Base-by-base conservation (phyloP, 352 stramenopile genomes). In the Phytophthora constricta region DNA sequence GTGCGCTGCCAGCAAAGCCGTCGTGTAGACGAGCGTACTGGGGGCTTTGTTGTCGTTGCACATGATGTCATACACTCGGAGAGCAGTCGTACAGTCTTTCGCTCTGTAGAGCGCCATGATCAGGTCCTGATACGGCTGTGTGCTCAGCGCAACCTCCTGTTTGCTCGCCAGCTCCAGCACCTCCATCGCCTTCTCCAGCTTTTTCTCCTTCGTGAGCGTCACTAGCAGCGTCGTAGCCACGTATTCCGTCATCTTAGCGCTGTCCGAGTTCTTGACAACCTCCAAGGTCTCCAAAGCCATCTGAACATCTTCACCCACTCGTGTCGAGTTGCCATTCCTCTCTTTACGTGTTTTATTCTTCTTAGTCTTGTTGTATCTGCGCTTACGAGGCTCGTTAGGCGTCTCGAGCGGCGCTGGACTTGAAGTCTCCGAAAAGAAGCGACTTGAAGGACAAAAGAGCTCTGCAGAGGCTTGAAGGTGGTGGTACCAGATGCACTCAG, bases 1-100 rank as follows among this genome's bases (percentile, higher is more conserved):
- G 26, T 65, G 54, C 9, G 55, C 55, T 17, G 55, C 42, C 37
- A 65, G 48, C 55, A 70, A n/a, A 23, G 55, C 55, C 10, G 62
- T 82, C 51, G 83, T 91, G 69, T 90, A 92, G 33, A 82, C 87
- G 19, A 91, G 70, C 31, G 76, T 82, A 56, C 82, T 83, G 14
- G 83, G 80, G 28, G 80, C 70, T 56, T 80, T 82, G 19, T 82
- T 80, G 52, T 80, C 80, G 50, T 76, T 78, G 50, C 77, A 74
- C 68, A 89, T 76, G 59, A 91, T 76, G 37, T 91, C 83, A 33
- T 88, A 91, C 37, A 91, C 72, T 34, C 84, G 75, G 33, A 93
- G 56, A 26, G 81, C 82, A 25, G 78, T 61, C 13, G 80, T 65
- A 62, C 72, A 93, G 56, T 86, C 68, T 34, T 81, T 46, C 13